Evolutionary conservation across 306 rosid genomes (phyloP), one percentile per base, ranked within the genome.

Genomic region (Dalbergia cultrata): DNA sequence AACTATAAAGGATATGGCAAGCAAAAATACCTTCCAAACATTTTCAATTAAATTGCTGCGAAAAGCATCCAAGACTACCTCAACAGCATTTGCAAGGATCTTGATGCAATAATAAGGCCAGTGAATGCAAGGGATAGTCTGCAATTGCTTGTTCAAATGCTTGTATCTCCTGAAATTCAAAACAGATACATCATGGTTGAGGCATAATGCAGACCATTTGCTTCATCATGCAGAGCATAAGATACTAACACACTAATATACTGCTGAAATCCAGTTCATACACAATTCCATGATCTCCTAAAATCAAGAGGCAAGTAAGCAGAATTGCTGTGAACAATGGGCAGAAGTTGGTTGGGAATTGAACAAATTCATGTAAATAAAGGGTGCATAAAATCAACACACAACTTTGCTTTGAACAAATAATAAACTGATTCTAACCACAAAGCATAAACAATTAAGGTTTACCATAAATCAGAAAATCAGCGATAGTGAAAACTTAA

Each of bases 141-240:
- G 50, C 54, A 56, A 35, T 47, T 34, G 77, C 53, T 33, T 50
- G 62, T 26, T 31, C 62, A 50, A 50, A 16, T 31, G 43, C 61
- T 18, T 35, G 66, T 18, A 12, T 56, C 66, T 7, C 66, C 18
- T 33, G 53, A 72, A 56, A 35, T 34, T 56, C 65, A 54, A 72
- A 72, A 54, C 31, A 53, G 34, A 35, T 72, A 54, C 76, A 54
- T 18, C 50, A 35, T 56, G 37, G 50, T 71, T 71, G 76, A 71
- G 64, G 35, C 18, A 41, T 14, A 41, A 73, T 12, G 44, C 21
- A 58, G 19, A 35, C 35, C 17, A 13, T 22, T 7, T 57, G 37
- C 54, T 34, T 72, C 21, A 17, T 54, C 53, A 72, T 7, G 18
- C 37, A 35, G 34, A 53, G 54, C 44, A 37, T 56, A 41, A 58